Evolutionary conservation across 352 stramenopile genomes (phyloP).

Genomic region (Elongisporangium senticosum): DNA sequence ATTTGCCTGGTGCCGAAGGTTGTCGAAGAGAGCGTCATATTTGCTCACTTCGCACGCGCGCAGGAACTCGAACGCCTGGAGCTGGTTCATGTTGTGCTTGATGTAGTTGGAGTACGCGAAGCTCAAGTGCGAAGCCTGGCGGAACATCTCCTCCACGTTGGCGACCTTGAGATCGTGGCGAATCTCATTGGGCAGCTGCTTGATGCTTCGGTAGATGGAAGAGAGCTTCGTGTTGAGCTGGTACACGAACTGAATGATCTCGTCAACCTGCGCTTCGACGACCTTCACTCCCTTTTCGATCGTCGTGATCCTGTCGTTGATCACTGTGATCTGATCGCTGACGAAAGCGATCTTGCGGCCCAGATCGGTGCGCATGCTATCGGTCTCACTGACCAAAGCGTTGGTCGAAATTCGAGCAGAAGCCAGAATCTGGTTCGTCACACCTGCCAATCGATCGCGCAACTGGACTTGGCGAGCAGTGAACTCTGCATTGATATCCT

Average conservation of each 20-base stretch:
- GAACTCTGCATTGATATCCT: neutral
- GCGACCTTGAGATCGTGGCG: constrained; percentile 8
- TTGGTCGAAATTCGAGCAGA: neutral
- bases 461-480: neutral
- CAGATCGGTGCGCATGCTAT: constrained; percentile 6
- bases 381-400: neutral
- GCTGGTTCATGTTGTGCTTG: constrained; percentile 12
- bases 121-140: constrained; percentile 5
- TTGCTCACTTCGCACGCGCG: constrained; percentile 3
- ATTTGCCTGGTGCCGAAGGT: neutral
- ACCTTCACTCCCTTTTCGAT: constrained; percentile 1
- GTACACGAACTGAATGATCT: neutral
- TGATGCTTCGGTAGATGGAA: neutral
- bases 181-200: neutral
- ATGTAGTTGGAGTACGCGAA: constrained; percentile 13
- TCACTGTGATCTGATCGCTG: constrained; percentile 8
- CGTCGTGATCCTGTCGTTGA: constrained; percentile 6
- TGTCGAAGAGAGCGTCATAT: constrained; percentile 6
- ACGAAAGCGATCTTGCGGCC: constrained; percentile 7
- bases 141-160: constrained; percentile 6
- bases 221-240: neutral
- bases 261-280: neutral
- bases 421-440: neutral
- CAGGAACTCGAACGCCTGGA: constrained; percentile 11
- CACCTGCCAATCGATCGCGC: neutral